Percentiles rank a stretch among this genome's conserved stretches.
These are phyloP conservation scores for Metroxylon sagu DNA, from an alignment of 176 grass and related monocot species.

Conservation along the genomic window DNA sequence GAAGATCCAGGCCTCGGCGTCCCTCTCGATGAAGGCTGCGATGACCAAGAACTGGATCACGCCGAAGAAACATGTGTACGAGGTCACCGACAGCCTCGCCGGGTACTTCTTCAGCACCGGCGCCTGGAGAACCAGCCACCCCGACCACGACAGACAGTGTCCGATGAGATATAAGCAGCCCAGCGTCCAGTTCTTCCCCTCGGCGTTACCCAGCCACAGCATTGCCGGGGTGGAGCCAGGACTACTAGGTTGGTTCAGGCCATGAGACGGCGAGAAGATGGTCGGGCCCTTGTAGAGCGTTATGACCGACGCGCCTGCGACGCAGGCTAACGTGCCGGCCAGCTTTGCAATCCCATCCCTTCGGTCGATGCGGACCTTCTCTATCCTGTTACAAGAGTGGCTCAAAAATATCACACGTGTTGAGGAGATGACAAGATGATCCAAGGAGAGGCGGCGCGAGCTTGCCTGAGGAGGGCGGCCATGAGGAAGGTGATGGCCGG, in stretches of 20 bases:
- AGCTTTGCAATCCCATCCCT: constrained; percentile 85
- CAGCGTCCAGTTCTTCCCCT: constrained; percentile 82
- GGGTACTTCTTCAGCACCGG: constrained; percentile 98
- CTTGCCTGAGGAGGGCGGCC: constrained; percentile 61
- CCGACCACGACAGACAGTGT: constrained; percentile 96
- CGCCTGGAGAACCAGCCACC: constrained; percentile 91
- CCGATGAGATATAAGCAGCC: constrained; percentile 91
- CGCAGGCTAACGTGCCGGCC: constrained; percentile 65
- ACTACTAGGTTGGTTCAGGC: neutral
- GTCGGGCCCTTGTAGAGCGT: constrained; percentile 85
- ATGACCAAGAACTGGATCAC: constrained; percentile 97
- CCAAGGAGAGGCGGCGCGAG: too few relatives aligned
- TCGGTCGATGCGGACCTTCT: constrained; percentile 69
- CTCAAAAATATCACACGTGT: too few relatives aligned
- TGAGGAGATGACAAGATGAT: too few relatives aligned
- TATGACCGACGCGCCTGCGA: constrained; percentile 81
- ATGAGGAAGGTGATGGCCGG: constrained; percentile 97
- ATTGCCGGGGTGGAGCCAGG: neutral
- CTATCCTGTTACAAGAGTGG: constrained; percentile 36
- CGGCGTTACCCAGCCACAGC: constrained; percentile 22
- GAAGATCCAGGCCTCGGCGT: constrained; percentile 72
- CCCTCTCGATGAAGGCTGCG: constrained; percentile 93
- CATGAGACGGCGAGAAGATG: constrained; percentile 42
- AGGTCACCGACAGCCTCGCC: constrained; percentile 78
- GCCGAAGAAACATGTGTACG: constrained; percentile 99